These are phyloP conservation scores for Cyberlindnera euphorbiiphila DNA, from an alignment of 805 yeast genomes.

Conservation along the genomic window DNA sequence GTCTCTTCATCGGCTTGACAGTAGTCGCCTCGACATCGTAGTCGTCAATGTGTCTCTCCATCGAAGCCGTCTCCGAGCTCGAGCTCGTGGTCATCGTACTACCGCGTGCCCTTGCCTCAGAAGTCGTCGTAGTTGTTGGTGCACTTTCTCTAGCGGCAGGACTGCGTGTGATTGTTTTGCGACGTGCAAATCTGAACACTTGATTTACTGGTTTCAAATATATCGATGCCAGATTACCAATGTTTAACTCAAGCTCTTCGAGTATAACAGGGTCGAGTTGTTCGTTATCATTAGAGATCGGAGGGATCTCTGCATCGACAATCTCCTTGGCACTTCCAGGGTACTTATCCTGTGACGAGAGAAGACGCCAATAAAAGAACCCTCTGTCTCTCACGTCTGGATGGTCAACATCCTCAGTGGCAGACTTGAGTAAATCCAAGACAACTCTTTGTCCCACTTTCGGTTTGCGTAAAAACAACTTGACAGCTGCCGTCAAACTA, in stretches of 20 bases:
- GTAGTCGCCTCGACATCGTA: constrained; percentile 38
- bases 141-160: constrained; percentile 38
- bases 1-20: constrained; percentile 33
- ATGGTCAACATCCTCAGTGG: constrained; percentile 71
- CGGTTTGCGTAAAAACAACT: constrained; percentile 58
- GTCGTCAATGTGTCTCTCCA: constrained; percentile 32
- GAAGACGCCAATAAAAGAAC: constrained; percentile 77
- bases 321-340: constrained; percentile 44
- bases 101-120: constrained; percentile 7
- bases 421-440: constrained; percentile 53
- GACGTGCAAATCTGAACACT: constrained; percentile 65
- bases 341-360: constrained; percentile 46
- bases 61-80: constrained; percentile 1
- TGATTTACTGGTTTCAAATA: constrained; percentile 81
- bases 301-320: constrained; percentile 59
- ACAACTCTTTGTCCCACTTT: constrained; percentile 51
- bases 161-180: constrained; percentile 45
- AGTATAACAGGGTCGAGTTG: constrained; percentile 63
- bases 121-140: constrained; percentile 1
- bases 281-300: constrained; percentile 62
- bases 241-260: constrained; percentile 77
- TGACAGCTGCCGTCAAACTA: constrained; percentile 68
- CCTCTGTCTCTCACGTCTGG: constrained; percentile 90
- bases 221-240: constrained; percentile 79
- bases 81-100: constrained; percentile 7